Evolutionary conservation across 179 eudicot genomes (phyloP), one percentile per base, ranked within the genome.

Genomic region (Kewa caespitosa): DNA sequence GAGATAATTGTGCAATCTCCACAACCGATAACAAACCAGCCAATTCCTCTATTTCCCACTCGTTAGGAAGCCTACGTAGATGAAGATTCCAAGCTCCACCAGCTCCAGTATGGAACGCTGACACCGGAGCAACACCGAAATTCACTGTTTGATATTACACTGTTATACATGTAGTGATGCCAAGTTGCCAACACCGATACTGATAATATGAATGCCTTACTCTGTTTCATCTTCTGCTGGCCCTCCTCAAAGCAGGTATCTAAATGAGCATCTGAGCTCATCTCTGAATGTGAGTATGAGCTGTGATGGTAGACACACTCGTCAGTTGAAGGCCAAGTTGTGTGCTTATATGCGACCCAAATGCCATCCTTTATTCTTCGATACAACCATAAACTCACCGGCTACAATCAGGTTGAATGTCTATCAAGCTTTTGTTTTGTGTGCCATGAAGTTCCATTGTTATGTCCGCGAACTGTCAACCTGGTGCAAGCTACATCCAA

Each of bases 381-480:
- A 94, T 78, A 63, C 90, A 17, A 84, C 89, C 76, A 87, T 94
- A 73, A 92, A 92, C 83, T 88, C 97, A 25, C 80, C 93, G 6
- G 84, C 83, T n/a, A 91, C 87, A 36, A 88, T 92, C 83, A 86
- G 92, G 77, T 76, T 94, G 68, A 94, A 94, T 68, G 76, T 92
- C 22, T 92, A 91, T 79, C 98, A 94, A 83, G 87, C 86, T 39
- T 91, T 94, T 78, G 71, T 94, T 75, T 71, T 94, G 34, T 90
- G 90, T 67, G 97, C 95, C 28, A 94, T 92, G 98, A 94, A 94
- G 84, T 94, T 94, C 84, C 89, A 92, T 70, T 94, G 92, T 82
- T 86, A 91, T 66, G 77, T 89, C 60, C 77, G 84, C 41, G 85
- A 81, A 41, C 62, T 94, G 80, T 87, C 90, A 18, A 60, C 31